A percentile compares a stretch with the other conserved stretches of the same genome.
phyloP scores from a whole-genome alignment of 176 grass and related monocot species.

The Elaeis guineensis region DNA sequence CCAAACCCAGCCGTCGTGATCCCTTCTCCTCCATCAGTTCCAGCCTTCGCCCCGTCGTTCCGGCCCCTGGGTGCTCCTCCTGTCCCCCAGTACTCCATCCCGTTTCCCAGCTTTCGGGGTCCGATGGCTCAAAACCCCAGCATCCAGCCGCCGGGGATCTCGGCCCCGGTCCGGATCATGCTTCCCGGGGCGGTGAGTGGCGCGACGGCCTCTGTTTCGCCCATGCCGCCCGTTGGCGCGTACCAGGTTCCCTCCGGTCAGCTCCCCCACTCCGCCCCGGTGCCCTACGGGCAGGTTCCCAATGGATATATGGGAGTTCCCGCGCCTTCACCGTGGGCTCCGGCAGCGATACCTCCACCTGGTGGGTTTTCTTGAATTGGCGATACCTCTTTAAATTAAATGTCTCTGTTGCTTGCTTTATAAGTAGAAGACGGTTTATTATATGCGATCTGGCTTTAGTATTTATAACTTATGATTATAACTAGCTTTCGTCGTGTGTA shows the following conservation, averaged over 20 bases:
- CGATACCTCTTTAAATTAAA: no score
- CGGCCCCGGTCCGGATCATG: neutral
- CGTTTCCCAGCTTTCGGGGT: slow-evolving; percentile 12
- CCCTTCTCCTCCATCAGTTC: neutral
- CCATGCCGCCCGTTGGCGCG: slow-evolving; percentile 12
- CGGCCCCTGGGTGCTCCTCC: slow-evolving; percentile 13
- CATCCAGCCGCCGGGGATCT: slow-evolving; percentile 35
- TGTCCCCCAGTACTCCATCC: slow-evolving; percentile 11
- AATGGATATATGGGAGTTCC: slow-evolving; percentile 16
- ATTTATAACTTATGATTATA: no score
- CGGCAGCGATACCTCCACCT: slow-evolving; percentile 33
- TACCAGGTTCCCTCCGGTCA: slow-evolving; percentile 24
- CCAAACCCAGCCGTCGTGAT: neutral
- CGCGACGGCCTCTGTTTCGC: neutral
- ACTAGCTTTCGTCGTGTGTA: no score
- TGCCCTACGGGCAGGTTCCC: slow-evolving; percentile 37
- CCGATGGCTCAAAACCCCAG: slow-evolving; percentile 16
- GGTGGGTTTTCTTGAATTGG: slow-evolving; percentile 25
- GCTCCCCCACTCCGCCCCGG: neutral
- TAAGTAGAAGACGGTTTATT: neutral
- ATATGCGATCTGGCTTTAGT: no score
- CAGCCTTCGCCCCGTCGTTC: slow-evolving; percentile 9
- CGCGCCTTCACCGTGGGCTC: slow-evolving; percentile 9
- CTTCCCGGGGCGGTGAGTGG: slow-evolving; percentile 1
- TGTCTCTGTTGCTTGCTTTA: no score